phyloP scores from a whole-genome alignment of 1,284 basidiomycete species.

The Leccinum subfulvum region DNA sequence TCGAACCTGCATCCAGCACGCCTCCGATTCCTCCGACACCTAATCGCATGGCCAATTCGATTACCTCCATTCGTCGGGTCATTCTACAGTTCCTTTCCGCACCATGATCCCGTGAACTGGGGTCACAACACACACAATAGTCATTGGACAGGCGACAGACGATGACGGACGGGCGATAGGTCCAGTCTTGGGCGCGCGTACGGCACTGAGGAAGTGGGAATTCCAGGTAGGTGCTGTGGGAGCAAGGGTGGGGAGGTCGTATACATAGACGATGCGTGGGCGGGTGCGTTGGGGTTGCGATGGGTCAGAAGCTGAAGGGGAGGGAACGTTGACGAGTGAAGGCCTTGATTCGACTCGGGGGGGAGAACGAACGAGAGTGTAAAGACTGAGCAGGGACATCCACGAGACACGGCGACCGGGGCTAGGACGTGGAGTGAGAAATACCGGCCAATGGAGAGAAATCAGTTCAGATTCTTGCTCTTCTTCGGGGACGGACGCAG shows the following conservation, averaged over 20 bases:
- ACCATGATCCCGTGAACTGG: constrained; percentile 57
- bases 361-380: constrained; percentile 40
- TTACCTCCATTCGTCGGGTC: constrained; percentile 67
- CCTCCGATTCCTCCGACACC: constrained; percentile 76
- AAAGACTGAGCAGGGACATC: constrained; percentile 42
- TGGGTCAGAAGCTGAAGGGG: constrained; percentile 33
- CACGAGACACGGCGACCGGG: constrained; percentile 39
- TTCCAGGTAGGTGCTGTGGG: constrained; percentile 77
- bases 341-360: constrained; percentile 53
- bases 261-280: constrained; percentile 80
- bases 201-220: constrained; percentile 71
- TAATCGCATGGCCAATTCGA: constrained; percentile 77
- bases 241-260: constrained; percentile 76
- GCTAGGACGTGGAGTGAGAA: constrained; percentile 58
- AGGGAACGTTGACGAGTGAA: constrained; percentile 68
- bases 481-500: constrained; percentile 49
- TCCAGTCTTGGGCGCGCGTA: constrained; percentile 68
- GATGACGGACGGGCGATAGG: constrained; percentile 55
- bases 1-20: constrained; percentile 42
- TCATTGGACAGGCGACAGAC: constrained; percentile 65
- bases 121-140: constrained; percentile 80
- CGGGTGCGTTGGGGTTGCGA: constrained; percentile 30
- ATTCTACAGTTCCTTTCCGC: constrained; percentile 62
- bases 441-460: constrained; percentile 26
- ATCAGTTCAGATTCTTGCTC: constrained; percentile 36